Conservation (phyloP, 345 rosid genomes). For the Streptanthus diversifolius region DNA sequence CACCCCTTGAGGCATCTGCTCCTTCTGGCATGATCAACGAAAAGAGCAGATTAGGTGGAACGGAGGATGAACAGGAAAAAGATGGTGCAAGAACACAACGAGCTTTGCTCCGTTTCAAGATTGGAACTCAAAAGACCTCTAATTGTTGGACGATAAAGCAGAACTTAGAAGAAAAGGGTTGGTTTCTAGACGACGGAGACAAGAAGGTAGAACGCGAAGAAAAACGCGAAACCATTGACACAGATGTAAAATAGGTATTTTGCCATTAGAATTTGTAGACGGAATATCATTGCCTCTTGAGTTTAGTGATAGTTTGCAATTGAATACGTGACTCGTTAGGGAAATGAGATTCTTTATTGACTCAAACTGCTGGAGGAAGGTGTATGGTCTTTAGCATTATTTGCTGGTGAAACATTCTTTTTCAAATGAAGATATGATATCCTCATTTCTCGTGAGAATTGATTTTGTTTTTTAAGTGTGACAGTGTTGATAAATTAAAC, state of each 20-base stretch:
- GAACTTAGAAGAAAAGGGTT: constrained; percentile 37
- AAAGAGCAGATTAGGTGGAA: constrained; percentile 41
- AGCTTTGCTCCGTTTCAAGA: constrained; percentile 58
- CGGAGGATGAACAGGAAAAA: constrained; percentile 31
- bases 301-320: constrained; percentile 39
- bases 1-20: constrained; percentile 49
- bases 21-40: constrained; percentile 44
- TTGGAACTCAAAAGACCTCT: constrained; percentile 46
- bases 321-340: constrained; percentile 32
- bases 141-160: constrained; percentile 22
- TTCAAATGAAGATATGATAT: not conserved
- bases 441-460: constrained; percentile 9
- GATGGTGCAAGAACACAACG: constrained; percentile 41
- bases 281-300: constrained; percentile 43
- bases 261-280: constrained; percentile 44
- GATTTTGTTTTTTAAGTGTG: constrained; percentile 10
- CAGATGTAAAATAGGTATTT: constrained; percentile 57
- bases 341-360: constrained; percentile 28
- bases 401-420: constrained; percentile 46
- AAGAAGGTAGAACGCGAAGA: constrained; percentile 38
- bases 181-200: constrained; percentile 50
- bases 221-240: constrained; percentile 44
- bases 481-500: not conserved
- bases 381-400: constrained; percentile 43
- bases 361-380: constrained; percentile 33